These are phyloP conservation scores for Strombidium stylifer DNA, from an alignment of 73 alveolate genomes.

Conservation along the genomic window DNA sequence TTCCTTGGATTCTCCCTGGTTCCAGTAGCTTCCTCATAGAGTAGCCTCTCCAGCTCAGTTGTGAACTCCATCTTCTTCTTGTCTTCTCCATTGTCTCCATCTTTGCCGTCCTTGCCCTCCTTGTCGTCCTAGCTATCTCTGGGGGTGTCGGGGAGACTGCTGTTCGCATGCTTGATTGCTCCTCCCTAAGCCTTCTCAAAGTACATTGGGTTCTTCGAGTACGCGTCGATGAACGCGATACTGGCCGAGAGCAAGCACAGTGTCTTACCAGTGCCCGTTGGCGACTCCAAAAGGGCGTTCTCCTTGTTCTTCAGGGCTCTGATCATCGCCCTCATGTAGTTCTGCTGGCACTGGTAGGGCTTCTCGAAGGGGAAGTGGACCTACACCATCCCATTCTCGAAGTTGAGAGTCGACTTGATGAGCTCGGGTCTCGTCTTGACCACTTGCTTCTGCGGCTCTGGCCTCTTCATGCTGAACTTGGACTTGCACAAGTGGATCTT, in stretches of 20 bases:
- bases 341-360: constrained; percentile 68
- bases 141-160: not conserved
- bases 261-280: constrained; percentile 93
- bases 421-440: not conserved
- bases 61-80: constrained; percentile 39
- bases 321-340: constrained; percentile 68
- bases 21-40: no score
- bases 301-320: constrained; percentile 58
- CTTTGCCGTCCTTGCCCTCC: no score
- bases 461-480: not conserved
- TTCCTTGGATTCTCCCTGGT: not conserved
- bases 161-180: not conserved
- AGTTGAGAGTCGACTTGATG: not conserved
- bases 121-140: no score
- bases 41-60: no score
- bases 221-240: constrained; percentile 32
- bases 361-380: constrained; percentile 67
- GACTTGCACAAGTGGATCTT: not conserved
- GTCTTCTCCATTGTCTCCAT: constrained; percentile 69
- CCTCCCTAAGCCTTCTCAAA: not conserved
- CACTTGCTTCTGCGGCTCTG: not conserved
- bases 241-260: constrained; percentile 58
- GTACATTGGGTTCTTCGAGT: not conserved
- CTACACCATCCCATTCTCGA: not conserved
- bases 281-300: constrained; percentile 75